Percentiles rank a stretch among this genome's conserved stretches.
These are phyloP conservation scores for Aquilaria agallochum DNA, from an alignment of 441 rosid genomes.

Conservation along the genomic window DNA sequence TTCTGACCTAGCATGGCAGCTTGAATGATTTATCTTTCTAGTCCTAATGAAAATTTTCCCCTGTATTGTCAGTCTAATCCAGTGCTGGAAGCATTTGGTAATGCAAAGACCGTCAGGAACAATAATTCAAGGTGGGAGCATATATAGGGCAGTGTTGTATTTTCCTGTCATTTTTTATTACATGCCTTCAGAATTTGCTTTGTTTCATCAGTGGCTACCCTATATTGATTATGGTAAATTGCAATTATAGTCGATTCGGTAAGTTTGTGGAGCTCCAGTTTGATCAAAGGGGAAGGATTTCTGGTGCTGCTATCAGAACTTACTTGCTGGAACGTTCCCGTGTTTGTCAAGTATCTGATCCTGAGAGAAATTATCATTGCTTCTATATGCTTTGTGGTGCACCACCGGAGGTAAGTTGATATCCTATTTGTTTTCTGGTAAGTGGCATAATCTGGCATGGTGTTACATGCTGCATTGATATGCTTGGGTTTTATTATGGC, in stretches of 20 bases:
- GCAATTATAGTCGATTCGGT: constrained; percentile 67
- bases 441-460: too few relatives aligned
- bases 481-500: background rate
- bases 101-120: constrained; percentile 75
- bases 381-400: constrained; percentile 87
- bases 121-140: constrained; percentile 61
- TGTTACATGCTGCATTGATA: background rate
- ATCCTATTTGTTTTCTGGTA: constrained; percentile 9
- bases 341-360: constrained; percentile 83
- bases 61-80: constrained; percentile 60
- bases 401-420: constrained; percentile 45
- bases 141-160: constrained; percentile 4
- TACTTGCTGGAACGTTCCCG: constrained; percentile 73
- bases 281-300: constrained; percentile 56
- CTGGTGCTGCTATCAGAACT: constrained; percentile 82
- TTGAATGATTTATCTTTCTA: background rate
- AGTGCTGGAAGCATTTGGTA: constrained; percentile 81
- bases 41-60: constrained; percentile 5
- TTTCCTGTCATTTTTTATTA: constrained; percentile 4
- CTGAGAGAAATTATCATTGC: constrained; percentile 84
- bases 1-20: background rate
- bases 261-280: constrained; percentile 82
- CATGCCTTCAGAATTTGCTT: constrained; percentile 6
- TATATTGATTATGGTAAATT: constrained; percentile 6
- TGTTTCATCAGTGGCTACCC: constrained; percentile 11